Percentiles rank a stretch among this genome's conserved stretches.
phyloP scores from a whole-genome alignment of 192 early-diverging fungal genomes.

The Allomyces macrogynus region DNA sequence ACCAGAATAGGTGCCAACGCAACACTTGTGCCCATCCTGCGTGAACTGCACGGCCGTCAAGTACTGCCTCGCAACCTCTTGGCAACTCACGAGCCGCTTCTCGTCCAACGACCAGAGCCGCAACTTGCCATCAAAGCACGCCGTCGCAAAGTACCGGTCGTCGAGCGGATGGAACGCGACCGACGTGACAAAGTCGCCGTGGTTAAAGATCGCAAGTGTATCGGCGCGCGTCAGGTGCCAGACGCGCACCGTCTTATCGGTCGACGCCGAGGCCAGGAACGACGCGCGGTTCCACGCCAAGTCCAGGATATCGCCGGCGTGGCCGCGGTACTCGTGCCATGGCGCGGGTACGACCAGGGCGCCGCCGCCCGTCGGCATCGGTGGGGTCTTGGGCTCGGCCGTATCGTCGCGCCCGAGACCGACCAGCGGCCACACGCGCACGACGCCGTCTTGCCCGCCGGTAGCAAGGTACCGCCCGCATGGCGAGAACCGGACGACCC shows the following conservation, averaged over 20 bases:
- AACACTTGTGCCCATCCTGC: slow-evolving; percentile 15
- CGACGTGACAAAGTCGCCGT: slow-evolving; percentile 16
- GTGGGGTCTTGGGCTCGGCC: neutral
- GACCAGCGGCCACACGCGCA: slow-evolving; percentile 13
- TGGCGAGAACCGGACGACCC: too few relatives aligned
- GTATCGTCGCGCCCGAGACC: neutral
- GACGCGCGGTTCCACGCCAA: slow-evolving; percentile 20
- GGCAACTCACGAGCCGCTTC: slow-evolving; percentile 12
- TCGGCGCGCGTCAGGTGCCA: slow-evolving; percentile 17
- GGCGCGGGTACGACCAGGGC: neutral
- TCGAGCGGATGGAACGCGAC: slow-evolving; percentile 27
- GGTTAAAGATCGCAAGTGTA: slow-evolving; percentile 20
- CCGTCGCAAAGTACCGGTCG: slow-evolving; percentile 18
- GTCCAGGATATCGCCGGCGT: slow-evolving; percentile 22
- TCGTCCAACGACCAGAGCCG: slow-evolving; percentile 25
- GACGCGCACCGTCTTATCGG: slow-evolving; percentile 24
- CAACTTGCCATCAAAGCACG: slow-evolving; percentile 17
- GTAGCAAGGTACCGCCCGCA: too few relatives aligned
- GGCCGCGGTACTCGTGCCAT: slow-evolving; percentile 12
- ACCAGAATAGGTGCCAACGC: slow-evolving; percentile 15
- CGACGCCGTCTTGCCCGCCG: slow-evolving; percentile 17
- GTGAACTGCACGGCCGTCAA: slow-evolving; percentile 28
- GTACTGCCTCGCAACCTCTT: neutral
- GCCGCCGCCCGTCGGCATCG: neutral
- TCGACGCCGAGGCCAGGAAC: slow-evolving; percentile 19